phyloP scores from a whole-genome alignment of 1,139 yeast genomes.

The Debaryomyces sp. region DNA sequence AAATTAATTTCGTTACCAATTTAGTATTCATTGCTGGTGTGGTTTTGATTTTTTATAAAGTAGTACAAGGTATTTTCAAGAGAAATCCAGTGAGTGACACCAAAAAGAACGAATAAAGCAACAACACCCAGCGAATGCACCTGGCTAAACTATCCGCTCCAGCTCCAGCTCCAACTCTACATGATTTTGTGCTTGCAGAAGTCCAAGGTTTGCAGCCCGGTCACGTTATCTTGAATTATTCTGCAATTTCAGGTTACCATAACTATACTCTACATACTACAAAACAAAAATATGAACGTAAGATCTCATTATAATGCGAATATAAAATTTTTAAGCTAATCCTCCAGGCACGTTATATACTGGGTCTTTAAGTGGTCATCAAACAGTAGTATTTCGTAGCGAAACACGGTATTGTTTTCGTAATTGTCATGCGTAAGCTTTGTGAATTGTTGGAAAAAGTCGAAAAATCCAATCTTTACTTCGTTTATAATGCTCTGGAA shows the following conservation, averaged over 20 bases:
- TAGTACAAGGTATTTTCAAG: neutral
- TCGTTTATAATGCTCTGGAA: constrained; percentile 8
- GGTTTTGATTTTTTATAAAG: neutral
- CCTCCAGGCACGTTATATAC: neutral
- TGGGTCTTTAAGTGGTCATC: constrained; percentile 14
- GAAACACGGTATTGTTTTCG: constrained; percentile 6
- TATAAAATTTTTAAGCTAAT: neutral
- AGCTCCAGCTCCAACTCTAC: neutral
- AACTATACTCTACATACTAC: neutral
- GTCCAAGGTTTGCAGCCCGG: neutral
- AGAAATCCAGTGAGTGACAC: neutral
- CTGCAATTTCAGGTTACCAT: neutral
- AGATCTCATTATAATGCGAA: neutral
- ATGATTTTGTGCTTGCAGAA: neutral
- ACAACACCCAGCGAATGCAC: neutral
- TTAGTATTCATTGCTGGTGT: neutral
- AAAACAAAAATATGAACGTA: neutral
- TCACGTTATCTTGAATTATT: neutral
- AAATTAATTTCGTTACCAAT: neutral
- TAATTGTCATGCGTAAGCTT: neutral
- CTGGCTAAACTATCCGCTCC: neutral
- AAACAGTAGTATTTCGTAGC: constrained; percentile 13
- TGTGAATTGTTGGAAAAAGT: constrained; percentile 11
- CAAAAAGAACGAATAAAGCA: neutral
- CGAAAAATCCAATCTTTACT: constrained; percentile 10